phyloP scores from a whole-genome alignment of 805 yeast genomes.

The Pichia thaimueangensis region DNA sequence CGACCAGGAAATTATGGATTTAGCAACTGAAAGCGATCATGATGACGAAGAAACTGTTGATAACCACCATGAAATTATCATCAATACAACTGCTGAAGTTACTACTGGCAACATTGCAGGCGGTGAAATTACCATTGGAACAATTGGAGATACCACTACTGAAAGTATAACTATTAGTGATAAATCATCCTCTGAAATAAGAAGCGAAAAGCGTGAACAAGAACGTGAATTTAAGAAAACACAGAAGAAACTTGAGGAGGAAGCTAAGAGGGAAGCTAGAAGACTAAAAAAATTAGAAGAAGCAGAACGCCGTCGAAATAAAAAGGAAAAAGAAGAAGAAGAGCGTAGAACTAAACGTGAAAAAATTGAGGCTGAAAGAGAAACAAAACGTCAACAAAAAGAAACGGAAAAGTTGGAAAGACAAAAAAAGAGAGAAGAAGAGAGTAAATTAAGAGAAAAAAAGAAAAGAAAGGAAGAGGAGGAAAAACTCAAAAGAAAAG shows the following conservation, averaged over 20 bases:
- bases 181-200: constrained; percentile 7
- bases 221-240: neutral
- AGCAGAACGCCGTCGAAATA: constrained; percentile 9
- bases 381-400: constrained; percentile 14
- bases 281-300: constrained; percentile 9
- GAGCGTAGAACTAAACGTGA: constrained; percentile 12
- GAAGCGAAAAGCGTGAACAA: constrained; percentile 10
- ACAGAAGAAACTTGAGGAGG: constrained; percentile 11
- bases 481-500: constrained; percentile 24
- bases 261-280: constrained; percentile 3
- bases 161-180: no score
- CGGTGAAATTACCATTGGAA: no score
- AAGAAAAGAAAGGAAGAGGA: constrained; percentile 24
- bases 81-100: no score
- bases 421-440: constrained; percentile 18
- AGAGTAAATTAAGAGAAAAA: constrained; percentile 27
- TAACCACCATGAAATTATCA: no score
- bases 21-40: constrained; percentile 3
- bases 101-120: neutral
- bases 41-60: neutral
- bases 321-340: constrained; percentile 13
- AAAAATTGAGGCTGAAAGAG: constrained; percentile 13
- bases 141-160: no score
- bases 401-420: constrained; percentile 27
- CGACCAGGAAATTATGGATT: constrained; percentile 2